Evolutionary conservation across 805 yeast genomes (phyloP).

Genomic region (Candida awuae): DNA sequence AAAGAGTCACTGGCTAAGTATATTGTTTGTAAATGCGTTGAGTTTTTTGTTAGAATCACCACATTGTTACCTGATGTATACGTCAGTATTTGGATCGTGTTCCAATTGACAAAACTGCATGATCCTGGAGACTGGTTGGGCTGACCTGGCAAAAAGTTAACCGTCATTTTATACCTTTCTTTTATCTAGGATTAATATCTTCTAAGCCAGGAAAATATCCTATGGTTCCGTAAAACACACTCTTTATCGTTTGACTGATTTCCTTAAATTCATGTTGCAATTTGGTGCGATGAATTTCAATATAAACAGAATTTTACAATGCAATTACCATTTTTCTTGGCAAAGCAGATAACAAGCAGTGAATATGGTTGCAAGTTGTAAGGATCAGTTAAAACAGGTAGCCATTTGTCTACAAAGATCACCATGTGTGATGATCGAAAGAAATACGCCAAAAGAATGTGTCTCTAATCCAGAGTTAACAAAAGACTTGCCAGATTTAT

Average conservation of each 20-base stretch:
- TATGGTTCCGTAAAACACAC: too few relatives aligned
- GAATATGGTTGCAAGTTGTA: slow-evolving; percentile 67
- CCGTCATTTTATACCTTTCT: neutral
- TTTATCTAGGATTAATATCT: too few relatives aligned
- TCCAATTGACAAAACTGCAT: slow-evolving; percentile 58
- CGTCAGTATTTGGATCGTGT: slow-evolving; percentile 49
- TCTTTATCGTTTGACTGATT: too few relatives aligned
- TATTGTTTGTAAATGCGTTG: slow-evolving; percentile 62
- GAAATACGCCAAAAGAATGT: slow-evolving; percentile 87
- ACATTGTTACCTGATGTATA: slow-evolving; percentile 88
- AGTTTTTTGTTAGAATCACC: slow-evolving; percentile 50
- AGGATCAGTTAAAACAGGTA: slow-evolving; percentile 89
- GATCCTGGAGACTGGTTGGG: slow-evolving; percentile 54
- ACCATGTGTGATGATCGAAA: slow-evolving; percentile 86
- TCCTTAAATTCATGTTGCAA: too few relatives aligned
- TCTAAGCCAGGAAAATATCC: too few relatives aligned
- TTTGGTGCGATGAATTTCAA: too few relatives aligned
- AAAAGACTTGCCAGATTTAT: slow-evolving; percentile 75
- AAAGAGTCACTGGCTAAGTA: slow-evolving; percentile 59
- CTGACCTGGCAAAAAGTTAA: slow-evolving; percentile 69
- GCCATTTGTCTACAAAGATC: slow-evolving; percentile 94
- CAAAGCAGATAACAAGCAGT: slow-evolving; percentile 13
- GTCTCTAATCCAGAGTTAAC: slow-evolving; percentile 70
- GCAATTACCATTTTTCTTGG: neutral
- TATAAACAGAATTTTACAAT: too few relatives aligned